Evolutionary conservation across 805 yeast genomes (phyloP), one percentile per base, ranked within the genome.

Genomic region (Metschnikowia dekortorum): DNA sequence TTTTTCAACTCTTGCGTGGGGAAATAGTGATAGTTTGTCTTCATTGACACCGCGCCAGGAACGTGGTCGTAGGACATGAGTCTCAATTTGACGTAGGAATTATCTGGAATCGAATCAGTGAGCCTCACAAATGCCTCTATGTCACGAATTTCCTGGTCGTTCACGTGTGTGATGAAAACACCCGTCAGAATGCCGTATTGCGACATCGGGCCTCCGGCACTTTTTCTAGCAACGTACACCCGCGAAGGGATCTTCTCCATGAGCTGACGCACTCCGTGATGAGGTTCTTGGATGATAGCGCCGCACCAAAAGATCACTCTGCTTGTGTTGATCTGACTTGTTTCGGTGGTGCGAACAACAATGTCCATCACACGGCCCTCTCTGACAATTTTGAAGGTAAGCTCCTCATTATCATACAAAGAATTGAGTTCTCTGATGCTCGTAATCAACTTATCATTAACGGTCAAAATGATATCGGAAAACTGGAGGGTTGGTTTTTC

Each of bases 1-100:
- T 79, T 81, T 57, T 73, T 77, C 53, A 84, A 62, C 62, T 83
- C 87, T 9, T 78, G 75, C 3, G 90, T 85, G 41, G 89, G 89
- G 73, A 89, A 90, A 63, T 90, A 90, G 62, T 90, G 97, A 62
- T 88, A 87, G 65, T 88, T 89, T 0, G 95, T 88, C 69, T 89
- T 88, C 58, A 90, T 67, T 0, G 96, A 85, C 44, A 85, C 83
- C 1, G 97, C 97, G 59, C 84, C 80, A 18, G 96, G 96, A 26
- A 89, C 83, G 53, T 86, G 85, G 59, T 91, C 97, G 66, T 86
- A 89, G 1, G 95, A 82, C 41, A 89, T 91, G 36, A 87, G 70
- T 54, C 96, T 80, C 53, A 91, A 69, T 61, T 89, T 87, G 60
- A 89, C 85, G 61, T 89, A 91, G 3, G 91, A 82, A 56, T 83